These are phyloP conservation scores for Pelargonium cotyledonis DNA, from an alignment of 441 rosid species.

Conservation along the genomic window DNA sequence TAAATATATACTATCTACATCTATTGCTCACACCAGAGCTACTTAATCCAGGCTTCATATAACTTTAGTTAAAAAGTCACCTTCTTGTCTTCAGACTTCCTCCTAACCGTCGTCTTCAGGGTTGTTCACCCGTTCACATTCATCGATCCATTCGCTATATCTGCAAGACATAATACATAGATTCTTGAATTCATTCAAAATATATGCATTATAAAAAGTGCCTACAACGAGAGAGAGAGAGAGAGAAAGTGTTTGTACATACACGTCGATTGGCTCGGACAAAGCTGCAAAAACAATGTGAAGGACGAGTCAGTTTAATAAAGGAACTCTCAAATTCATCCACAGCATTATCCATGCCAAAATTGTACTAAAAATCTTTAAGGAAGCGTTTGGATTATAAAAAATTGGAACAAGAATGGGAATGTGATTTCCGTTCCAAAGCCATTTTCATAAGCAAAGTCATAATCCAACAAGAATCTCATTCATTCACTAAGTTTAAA, in stretches of 20 bases:
- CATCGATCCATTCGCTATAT: slow-evolving; percentile 78
- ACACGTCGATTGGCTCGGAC: slow-evolving; percentile 81
- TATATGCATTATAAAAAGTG: neutral
- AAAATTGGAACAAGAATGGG: too few species aligned
- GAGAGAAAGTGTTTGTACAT: slow-evolving; percentile 27
- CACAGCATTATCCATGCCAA: neutral
- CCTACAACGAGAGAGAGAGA: neutral
- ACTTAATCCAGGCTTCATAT: too few species aligned
- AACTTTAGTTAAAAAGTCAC: too few species aligned
- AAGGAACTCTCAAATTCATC: neutral
- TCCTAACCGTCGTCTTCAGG: slow-evolving; percentile 59
- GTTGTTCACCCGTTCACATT: slow-evolving; percentile 74
- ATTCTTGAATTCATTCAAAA: neutral
- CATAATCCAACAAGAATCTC: too few species aligned
- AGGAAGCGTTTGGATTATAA: too few species aligned
- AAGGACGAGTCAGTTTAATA: neutral
- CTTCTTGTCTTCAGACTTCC: neutral
- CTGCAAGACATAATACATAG: slow-evolving; percentile 17
- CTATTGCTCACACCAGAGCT: too few species aligned
- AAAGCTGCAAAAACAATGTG: slow-evolving; percentile 53
- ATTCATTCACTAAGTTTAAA: too few species aligned
- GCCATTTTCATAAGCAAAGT: too few species aligned
- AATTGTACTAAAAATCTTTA: too few species aligned
- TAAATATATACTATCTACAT: too few species aligned
- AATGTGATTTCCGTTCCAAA: too few species aligned